A percentile compares a stretch with the other conserved stretches of the same genome.
Evolutionary conservation across 805 yeast genomes (phyloP).

Genomic region (Lipomyces starkeyi): DNA sequence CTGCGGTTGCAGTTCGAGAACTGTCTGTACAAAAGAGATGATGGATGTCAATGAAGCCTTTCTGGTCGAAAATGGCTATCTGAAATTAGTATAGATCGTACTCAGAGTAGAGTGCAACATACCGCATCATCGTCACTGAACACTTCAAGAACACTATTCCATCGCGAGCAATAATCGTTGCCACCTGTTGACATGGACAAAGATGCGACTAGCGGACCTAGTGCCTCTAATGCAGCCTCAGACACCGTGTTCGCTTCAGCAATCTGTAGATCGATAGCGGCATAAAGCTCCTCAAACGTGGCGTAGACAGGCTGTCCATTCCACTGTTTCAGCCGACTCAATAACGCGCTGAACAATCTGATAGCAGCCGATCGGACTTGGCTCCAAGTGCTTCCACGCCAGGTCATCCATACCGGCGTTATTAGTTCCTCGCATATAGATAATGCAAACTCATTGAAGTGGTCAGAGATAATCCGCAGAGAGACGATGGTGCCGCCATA

Average conservation of each 20-base stretch:
- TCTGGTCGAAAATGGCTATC: conserved; percentile 47
- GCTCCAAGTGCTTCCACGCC: conserved; percentile 35
- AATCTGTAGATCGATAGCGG: conserved; percentile 43
- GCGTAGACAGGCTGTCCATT: conserved; percentile 13
- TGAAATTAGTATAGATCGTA: neutral
- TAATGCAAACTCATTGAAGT: neutral
- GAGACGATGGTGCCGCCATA: conserved; percentile 13
- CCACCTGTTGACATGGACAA: neutral
- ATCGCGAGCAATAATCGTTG: conserved; percentile 19
- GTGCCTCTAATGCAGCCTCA: conserved; percentile 56
- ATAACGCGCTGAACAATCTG: conserved; percentile 28
- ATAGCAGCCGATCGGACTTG: conserved; percentile 42
- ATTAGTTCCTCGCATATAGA: neutral
- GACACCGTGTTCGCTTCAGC: conserved; percentile 54
- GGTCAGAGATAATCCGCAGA: conserved; percentile 1
- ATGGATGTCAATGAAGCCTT: conserved; percentile 55
- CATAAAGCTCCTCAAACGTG: conserved; percentile 44
- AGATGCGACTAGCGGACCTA: conserved; percentile 55
- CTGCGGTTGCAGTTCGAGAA: neutral
- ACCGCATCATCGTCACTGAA: conserved; percentile 50
- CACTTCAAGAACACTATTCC: conserved; percentile 44
- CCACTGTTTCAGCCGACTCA: neutral
- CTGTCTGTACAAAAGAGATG: conserved; percentile 43
- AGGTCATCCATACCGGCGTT: conserved; percentile 13
- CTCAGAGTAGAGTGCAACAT: neutral